phyloP scores from a whole-genome alignment of 1,284 basidiomycete species.

The Amylostereum chailletii region DNA sequence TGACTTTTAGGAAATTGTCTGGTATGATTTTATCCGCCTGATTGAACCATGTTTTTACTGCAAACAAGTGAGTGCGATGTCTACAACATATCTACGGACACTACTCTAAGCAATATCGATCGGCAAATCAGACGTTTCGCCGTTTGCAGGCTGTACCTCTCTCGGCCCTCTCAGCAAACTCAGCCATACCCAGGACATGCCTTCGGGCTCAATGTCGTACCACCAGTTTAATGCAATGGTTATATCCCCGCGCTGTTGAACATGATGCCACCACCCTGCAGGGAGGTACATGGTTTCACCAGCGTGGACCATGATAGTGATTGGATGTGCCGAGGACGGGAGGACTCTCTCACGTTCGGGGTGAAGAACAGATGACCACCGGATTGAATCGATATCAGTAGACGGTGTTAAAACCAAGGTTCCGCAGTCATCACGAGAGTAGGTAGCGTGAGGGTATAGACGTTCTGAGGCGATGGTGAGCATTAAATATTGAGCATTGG shows the following conservation, averaged over 20 bases:
- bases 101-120: no score
- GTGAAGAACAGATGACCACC: conserved; percentile 68
- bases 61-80: no score
- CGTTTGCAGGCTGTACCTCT: conserved; percentile 29
- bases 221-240: conserved; percentile 85
- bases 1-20: no score
- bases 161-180: conserved; percentile 47
- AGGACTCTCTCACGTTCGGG: conserved; percentile 38
- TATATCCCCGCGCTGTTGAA: conserved; percentile 52
- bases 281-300: conserved; percentile 87
- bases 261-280: conserved; percentile 88
- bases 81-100: no score
- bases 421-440: conserved; percentile 31
- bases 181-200: conserved; percentile 59
- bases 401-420: conserved; percentile 40
- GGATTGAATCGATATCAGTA: conserved; percentile 32
- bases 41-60: no score
- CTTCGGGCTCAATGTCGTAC: conserved; percentile 72
- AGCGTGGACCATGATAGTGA: conserved; percentile 53
- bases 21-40: no score
- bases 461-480: conserved; percentile 36
- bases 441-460: conserved; percentile 62
- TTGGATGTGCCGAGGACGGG: conserved; percentile 47
- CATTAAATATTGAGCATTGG: not conserved
- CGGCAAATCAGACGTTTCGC: conserved; percentile 13